Percentiles rank a stretch among this genome's conserved stretches.
Conservation (phyloP, 2,329 filamentous ascomycete species). For the Sphaerulina musiva region DNA sequence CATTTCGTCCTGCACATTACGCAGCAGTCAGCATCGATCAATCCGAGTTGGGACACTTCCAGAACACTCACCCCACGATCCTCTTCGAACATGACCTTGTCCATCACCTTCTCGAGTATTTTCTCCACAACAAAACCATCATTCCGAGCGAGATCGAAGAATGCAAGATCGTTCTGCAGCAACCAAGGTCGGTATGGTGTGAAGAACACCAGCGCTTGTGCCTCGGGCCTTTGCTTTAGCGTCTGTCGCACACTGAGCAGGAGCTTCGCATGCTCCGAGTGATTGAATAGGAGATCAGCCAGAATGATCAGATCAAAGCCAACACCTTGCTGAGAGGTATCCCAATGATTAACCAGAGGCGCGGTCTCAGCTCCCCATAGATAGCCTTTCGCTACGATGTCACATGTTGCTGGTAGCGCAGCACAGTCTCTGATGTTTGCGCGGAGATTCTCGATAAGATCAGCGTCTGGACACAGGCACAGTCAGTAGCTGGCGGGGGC, state of each 20-base stretch:
- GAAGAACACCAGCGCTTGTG: constrained; percentile 80
- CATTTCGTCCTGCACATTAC: constrained; percentile 56
- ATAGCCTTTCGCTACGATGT: constrained; percentile 55
- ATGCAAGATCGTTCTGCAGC: constrained; percentile 72
- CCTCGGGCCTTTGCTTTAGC: constrained; percentile 50
- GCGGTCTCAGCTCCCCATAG: constrained; percentile 69
- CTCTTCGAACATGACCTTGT: constrained; percentile 80
- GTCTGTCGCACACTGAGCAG: constrained; percentile 64
- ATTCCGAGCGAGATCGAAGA: constrained; percentile 70
- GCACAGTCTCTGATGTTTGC: constrained; percentile 62
- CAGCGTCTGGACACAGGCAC: constrained; percentile 57
- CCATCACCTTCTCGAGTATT: constrained; percentile 73
- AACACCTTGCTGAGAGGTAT: constrained; percentile 29
- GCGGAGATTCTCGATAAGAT: constrained; percentile 72
- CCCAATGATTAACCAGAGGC: constrained; percentile 54
- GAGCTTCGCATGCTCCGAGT: constrained; percentile 76
- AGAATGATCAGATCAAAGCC: constrained; percentile 77
- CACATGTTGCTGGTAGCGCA: constrained; percentile 33
- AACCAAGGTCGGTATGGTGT: constrained; percentile 92
- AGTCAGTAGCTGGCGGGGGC: not conserved
- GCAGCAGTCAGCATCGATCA: not conserved
- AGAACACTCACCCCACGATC: constrained; percentile 61
- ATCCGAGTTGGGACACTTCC: not conserved
- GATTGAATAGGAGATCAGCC: constrained; percentile 85
- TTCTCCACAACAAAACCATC: constrained; percentile 71